Evolutionary conservation across 139 green algal genomes (phyloP).

Genomic region (Cymbomonas tetramitiformis): DNA sequence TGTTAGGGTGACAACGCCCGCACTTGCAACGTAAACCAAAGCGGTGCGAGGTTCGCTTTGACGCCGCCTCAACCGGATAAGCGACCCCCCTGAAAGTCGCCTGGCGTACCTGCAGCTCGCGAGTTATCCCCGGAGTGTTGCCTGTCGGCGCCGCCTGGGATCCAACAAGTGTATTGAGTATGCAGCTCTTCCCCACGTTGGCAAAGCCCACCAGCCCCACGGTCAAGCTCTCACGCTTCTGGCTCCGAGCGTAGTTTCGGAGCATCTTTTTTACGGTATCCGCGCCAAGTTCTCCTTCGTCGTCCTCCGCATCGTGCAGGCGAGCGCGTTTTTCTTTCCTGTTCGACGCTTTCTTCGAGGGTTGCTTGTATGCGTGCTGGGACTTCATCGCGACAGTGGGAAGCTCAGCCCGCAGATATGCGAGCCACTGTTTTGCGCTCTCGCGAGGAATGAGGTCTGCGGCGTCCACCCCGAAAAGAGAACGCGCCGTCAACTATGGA

Average conservation of each 20-base stretch:
- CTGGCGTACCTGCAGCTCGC: too few relatives aligned
- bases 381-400: slow-evolving; percentile 90
- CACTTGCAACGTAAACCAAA: too few relatives aligned
- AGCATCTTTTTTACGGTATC: slow-evolving; percentile 91
- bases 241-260: slow-evolving; percentile 86
- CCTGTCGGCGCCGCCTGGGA: slow-evolving; percentile 52
- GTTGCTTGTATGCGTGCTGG: too few relatives aligned
- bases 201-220: slow-evolving; percentile 91
- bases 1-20: too few relatives aligned
- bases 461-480: too few relatives aligned
- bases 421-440: too few relatives aligned
- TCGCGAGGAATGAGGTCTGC: too few relatives aligned
- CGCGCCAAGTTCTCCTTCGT: slow-evolving; percentile 42
- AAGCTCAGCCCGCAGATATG: slow-evolving; percentile 82
- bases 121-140: slow-evolving; percentile 31
- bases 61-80: too few relatives aligned
- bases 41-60: too few relatives aligned
- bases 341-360: too few relatives aligned
- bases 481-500: too few relatives aligned
- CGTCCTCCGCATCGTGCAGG: background rate
- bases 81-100: too few relatives aligned
- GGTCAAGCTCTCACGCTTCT: slow-evolving; percentile 80
- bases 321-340: slow-evolving; percentile 32
- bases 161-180: slow-evolving; percentile 94
- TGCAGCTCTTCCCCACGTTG: slow-evolving; percentile 89